Evolutionary conservation across 176 grass and related monocot species (phyloP), one percentile per base, ranked within the genome.

Genomic region (Rhipidocladum racemiflorum): DNA sequence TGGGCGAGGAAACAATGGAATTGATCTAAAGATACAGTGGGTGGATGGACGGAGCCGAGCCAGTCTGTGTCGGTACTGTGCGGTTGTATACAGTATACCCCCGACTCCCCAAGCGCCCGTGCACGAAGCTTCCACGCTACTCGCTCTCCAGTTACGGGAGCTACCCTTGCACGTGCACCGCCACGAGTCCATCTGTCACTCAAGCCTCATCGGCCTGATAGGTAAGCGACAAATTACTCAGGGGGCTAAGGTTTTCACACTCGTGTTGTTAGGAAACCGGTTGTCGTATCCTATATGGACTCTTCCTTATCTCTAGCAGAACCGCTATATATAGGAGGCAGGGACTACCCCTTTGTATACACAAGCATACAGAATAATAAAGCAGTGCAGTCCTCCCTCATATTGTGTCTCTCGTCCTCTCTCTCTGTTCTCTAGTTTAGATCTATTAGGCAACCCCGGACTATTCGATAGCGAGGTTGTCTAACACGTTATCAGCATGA

Each of bases 11-110:
- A 7, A 42, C 23, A 77, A 45, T 34, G 43, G 43, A 68, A 48
- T 64, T 54, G 51, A 40, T 38, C 42, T 10, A 20, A 25, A 51
- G 29, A 29, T 30, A 45, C 3, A 69, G 34, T 45, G 75, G 42
- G 21, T 23, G 80, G 24, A 7, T 29, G n/a, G 20, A 57, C 5
- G 60, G n/a, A n/a, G n/a, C 44, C 40, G 85, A 75, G 79, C 44
- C 65, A 70, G 87, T 70, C 82, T 82, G 82, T 85, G 87, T 7
- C 42, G 30, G 61, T 85, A 57, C 30, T 46, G 78, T 15, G 68
- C 60, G 17, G 81, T 18, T 54, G 24, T 30, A 75, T 34, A 68
- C 9, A 79, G 61, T 27, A 53, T 45, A 4, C 30, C 30, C 30
- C 30, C n/a, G n/a, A n/a, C n/a, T 55, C 9, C 0, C 11, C 55